A percentile compares a stretch with the other conserved stretches of the same genome.
These are phyloP conservation scores for Pythium aristosporum DNA, from an alignment of 352 stramenopile genomes.

Conservation along the genomic window DNA sequence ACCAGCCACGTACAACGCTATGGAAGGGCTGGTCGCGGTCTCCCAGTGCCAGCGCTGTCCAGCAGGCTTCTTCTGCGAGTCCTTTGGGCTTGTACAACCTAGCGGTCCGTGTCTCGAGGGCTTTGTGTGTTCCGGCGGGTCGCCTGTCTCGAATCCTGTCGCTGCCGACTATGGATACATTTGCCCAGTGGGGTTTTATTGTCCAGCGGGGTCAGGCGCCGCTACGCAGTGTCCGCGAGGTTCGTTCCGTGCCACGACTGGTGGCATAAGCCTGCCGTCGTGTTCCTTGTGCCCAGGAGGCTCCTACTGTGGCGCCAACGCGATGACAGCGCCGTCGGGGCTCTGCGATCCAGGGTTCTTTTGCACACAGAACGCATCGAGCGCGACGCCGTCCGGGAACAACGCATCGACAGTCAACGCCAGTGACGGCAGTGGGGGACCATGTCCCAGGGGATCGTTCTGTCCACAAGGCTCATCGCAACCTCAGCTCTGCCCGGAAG, in stretches of 20 bases:
- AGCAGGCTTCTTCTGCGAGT: constrained; percentile 87
- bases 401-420: background rate
- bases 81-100: constrained; percentile 52
- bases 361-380: constrained; percentile 53
- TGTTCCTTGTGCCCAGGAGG: constrained; percentile 73
- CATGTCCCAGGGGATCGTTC: constrained; percentile 70
- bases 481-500: constrained; percentile 53
- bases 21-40: constrained; percentile 58
- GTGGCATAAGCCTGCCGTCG: constrained; percentile 53
- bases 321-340: constrained; percentile 45
- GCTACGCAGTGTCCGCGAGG: constrained; percentile 57
- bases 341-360: constrained; percentile 83
- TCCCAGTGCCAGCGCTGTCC: constrained; percentile 82
- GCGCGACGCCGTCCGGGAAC: constrained; percentile 44
- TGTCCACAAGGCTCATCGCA: constrained; percentile 73
- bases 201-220: constrained; percentile 54
- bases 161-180: constrained; percentile 46
- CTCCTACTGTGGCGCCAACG: constrained; percentile 46
- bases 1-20: constrained; percentile 53
- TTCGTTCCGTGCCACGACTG: constrained; percentile 45
- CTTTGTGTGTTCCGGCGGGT: constrained; percentile 59
- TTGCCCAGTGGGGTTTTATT: constrained; percentile 75
- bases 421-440: constrained; percentile 11
- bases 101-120: constrained; percentile 65
- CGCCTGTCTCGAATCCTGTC: constrained; percentile 56